Evolutionary conservation across 2,329 filamentous ascomycete species (phyloP).

Genomic region (Sporothrix dimorphospora): DNA sequence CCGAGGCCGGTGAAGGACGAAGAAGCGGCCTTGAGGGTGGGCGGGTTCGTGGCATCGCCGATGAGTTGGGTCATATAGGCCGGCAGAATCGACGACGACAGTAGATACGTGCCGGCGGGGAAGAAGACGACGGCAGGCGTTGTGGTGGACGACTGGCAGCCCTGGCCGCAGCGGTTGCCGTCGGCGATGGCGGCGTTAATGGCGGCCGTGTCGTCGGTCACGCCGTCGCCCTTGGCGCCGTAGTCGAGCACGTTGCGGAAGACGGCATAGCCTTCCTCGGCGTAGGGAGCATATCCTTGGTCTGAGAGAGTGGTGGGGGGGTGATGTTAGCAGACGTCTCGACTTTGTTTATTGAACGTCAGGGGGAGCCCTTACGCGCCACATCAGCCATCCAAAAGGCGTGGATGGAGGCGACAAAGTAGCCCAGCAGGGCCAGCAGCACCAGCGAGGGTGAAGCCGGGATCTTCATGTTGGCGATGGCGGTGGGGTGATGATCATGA

Average conservation of each 20-base stretch:
- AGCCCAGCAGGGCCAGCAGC: slow-evolving; percentile 38
- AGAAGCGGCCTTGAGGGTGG: slow-evolving; percentile 29
- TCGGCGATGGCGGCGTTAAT: slow-evolving; percentile 67
- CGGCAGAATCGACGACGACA: slow-evolving; percentile 30
- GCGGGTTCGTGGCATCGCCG: slow-evolving; percentile 31
- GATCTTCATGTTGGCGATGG: slow-evolving; percentile 37
- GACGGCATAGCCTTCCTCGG: slow-evolving; percentile 46
- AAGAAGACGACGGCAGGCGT: slow-evolving; percentile 35
- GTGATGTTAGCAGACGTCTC: too few species aligned
- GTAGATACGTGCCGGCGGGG: slow-evolving; percentile 33
- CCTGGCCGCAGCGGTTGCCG: slow-evolving; percentile 31
- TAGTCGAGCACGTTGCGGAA: slow-evolving; percentile 55
- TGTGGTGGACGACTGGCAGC: slow-evolving; percentile 30
- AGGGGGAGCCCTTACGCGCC: too few species aligned
- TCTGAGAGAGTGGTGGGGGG: too few species aligned
- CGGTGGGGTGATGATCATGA: slow-evolving; percentile 4
- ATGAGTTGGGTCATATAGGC: slow-evolving; percentile 34
- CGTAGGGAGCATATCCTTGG: slow-evolving; percentile 50
- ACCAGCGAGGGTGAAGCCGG: slow-evolving; percentile 31
- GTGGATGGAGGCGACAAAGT: slow-evolving; percentile 37
- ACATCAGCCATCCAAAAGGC: slow-evolving; percentile 43
- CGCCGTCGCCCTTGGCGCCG: slow-evolving; percentile 53
- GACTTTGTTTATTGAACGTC: too few species aligned
- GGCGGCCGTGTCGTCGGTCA: slow-evolving; percentile 73
- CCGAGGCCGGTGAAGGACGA: slow-evolving; percentile 22